Evolutionary conservation across 2,329 filamentous ascomycete genomes (phyloP), one percentile per base, ranked within the genome.

Genomic region (Fusarium praegraminearum): DNA sequence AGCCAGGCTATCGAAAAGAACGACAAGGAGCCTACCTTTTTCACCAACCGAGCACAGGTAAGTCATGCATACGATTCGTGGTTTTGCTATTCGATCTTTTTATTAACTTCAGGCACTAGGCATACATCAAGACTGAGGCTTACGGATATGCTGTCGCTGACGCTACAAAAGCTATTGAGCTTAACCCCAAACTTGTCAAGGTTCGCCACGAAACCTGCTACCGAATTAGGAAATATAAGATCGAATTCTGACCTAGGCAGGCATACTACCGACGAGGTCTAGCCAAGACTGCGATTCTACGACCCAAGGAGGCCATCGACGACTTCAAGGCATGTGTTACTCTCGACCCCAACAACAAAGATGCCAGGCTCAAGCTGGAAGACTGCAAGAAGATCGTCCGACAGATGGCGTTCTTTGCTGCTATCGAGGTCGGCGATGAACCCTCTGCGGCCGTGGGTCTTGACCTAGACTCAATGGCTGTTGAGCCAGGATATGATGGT

Each of bases 341-440:
- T 81, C 91, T 95, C 78, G 93, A 94, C 62, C 95, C 96, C 4
- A 85, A 83, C 74, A 97, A 98, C 81, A 94, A 94, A 75, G 93
- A 96, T 83, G 95, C 94, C 59, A 94, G 93, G 80, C 85, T 97
- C 73, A 97, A 97, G 84, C 85, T 97, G 73, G 90, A 93, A 65
- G 95, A 98, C 77, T 98, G 94, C 82, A 93, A 97, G 80, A 98
- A 97, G 85, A 89, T 97, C 73, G 93, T 98, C 71, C 94, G 95
- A 77, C 91, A 95, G 76, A 84, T 95, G 76, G 93, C 96, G 65
- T 99, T 99, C 81, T 91, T 97, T 74, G 94, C 93, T 73, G 96
- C 96, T 33, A 99, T 98, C 75, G 95, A 98, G 79, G 88, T 98
- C 46, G 90, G 91, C 62, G 96, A 98, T 73, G 93, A 95, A 70